A percentile compares a stretch with the other conserved stretches of the same genome.
Evolutionary conservation across 148 eudicot genomes (phyloP).

Genomic region (Fagopyrum homotropicum): DNA sequence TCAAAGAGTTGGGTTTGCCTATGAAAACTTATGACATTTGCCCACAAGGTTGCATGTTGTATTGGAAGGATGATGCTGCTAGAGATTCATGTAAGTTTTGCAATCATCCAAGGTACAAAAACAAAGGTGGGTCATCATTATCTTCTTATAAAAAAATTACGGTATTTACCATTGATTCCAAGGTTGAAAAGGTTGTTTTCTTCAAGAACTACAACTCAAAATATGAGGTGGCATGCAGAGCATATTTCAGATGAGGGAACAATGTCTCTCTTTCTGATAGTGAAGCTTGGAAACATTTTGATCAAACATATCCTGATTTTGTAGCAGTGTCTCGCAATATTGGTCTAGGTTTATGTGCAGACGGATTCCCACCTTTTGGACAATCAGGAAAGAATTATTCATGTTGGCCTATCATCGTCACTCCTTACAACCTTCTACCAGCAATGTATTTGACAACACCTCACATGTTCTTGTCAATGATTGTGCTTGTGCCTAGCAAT

Average conservation of each 20-base stretch:
- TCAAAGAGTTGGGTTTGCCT: not conserved
- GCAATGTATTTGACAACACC: not conserved
- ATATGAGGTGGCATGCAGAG: too few species aligned
- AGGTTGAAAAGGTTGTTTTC: too few species aligned
- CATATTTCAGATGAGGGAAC: too few species aligned
- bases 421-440: not conserved
- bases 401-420: not conserved
- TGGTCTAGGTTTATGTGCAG: not conserved
- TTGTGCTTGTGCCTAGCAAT: not conserved
- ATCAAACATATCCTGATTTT: too few species aligned
- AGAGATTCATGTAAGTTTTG: not conserved
- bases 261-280: too few species aligned
- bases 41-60: not conserved
- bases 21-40: not conserved
- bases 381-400: not conserved
- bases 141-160: not conserved
- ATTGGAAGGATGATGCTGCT: not conserved
- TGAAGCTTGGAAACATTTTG: too few species aligned
- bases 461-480: not conserved
- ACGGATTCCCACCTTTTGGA: not conserved
- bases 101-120: not conserved
- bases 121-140: not conserved
- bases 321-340: too few species aligned
- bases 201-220: not conserved
- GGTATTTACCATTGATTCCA: not conserved